Base-by-base conservation (phyloP, 2,329 filamentous ascomycete species). In the Talaromyces sp. region DNA sequence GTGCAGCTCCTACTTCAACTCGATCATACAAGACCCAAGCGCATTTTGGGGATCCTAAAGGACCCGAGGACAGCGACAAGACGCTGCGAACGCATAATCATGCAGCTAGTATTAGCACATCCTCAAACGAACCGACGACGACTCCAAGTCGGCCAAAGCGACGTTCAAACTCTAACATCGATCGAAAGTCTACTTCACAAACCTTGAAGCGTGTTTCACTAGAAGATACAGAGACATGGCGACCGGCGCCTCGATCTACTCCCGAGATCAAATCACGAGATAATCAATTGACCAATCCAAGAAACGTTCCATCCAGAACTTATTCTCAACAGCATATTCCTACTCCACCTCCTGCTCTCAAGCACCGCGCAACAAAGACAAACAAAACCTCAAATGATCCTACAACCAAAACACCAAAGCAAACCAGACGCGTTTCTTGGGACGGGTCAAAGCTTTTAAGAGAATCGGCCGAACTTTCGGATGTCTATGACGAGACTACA, bases 121-220 rank as follows among this genome's bases (percentile, higher is more conserved):
- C 57, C 5, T 50, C 59, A 21, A 57, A 58, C 18, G 65, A 69
- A 33, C 69, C 71, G 6, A 71, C 70, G 48, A 74, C 72, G 0
- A 71, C 73, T 21, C 72, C 74, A 4, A 70, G 71, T 4, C 69
- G 71, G 31, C 65, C 64, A 25, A 62, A 66, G 0, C 69, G 64
- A 31, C 62, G 65, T 21, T 70, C 72, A 35, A 61, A 73, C n/a
- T 61, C 76, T 14, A 70, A 73, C 1, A 67, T 77, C 46, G 77
- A 79, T 63, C 63, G 76, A 56, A 77, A 73, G 42, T 63, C 77
- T 21, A 72, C 72, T 7, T 74, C 73, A 44, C 74, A 77, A 61
- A 72, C 76, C 31, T 69, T 78, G 11, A 78, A 77, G 62, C 75
- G 76, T 39, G 66, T 77, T 28, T 76, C 77, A 7, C 62, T 78